Evolutionary conservation across 345 rosid genomes (phyloP).

Genomic region (Eucalyptus erythrocorys): DNA sequence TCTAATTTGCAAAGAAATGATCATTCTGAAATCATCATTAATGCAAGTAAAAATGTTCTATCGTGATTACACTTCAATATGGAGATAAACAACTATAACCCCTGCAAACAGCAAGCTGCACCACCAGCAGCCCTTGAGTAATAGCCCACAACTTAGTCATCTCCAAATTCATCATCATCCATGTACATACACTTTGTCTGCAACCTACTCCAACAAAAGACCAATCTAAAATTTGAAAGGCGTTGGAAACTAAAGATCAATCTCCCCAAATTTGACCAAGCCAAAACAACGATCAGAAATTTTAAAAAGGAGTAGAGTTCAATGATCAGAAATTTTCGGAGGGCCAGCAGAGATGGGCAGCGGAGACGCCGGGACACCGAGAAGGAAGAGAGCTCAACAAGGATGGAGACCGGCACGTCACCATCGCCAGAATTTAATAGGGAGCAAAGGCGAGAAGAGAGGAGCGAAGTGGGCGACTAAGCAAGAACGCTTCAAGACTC

Average conservation of each 20-base stretch:
- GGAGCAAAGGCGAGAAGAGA: background rate
- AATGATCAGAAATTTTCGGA: background rate
- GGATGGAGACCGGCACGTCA: background rate
- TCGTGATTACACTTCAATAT: background rate
- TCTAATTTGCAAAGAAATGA: background rate
- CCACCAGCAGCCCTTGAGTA: background rate
- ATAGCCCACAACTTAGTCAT: background rate
- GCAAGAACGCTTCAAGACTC: background rate
- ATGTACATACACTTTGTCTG: background rate
- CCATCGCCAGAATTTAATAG: background rate
- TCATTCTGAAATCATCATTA: background rate
- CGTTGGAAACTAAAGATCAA: background rate
- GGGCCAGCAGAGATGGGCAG: background rate
- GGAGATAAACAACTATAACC: background rate
- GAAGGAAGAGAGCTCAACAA: background rate
- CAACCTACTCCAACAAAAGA: background rate
- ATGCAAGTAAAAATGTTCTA: background rate
- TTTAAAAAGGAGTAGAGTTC: background rate
- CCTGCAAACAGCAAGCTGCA: background rate
- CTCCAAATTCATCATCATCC: background rate
- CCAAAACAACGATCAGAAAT: background rate
- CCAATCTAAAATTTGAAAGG: background rate
- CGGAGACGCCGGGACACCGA: background rate
- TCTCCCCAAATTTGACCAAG: background rate
- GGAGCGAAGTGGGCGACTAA: background rate